Percentiles rank a stretch among this genome's conserved stretches.
phyloP scores from a whole-genome alignment of 2,329 filamentous ascomycete genomes.

The Mycocentrospora acerina region DNA sequence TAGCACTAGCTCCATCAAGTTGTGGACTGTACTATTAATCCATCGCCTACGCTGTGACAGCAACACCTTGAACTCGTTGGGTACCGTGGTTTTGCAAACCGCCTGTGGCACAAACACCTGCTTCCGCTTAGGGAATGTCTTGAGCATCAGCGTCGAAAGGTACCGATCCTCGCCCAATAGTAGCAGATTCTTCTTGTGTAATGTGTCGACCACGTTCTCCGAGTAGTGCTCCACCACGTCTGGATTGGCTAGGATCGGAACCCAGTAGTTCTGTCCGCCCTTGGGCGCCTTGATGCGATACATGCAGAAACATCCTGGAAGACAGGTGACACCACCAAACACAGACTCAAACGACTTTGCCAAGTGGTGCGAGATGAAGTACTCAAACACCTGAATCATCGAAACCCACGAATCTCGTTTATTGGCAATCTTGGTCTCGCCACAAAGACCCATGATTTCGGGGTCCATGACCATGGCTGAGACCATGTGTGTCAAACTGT shows the following conservation, averaged over 20 bases:
- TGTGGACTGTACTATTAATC: conserved; percentile 99
- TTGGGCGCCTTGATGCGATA: conserved; percentile 99
- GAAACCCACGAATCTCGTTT: conserved; percentile 93
- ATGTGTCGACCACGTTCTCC: conserved; percentile 96
- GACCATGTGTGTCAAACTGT: conserved; percentile 97
- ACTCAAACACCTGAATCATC: conserved; percentile 98
- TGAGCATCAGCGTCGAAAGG: conserved; percentile 94
- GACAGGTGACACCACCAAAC: conserved; percentile 97
- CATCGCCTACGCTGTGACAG: conserved; percentile 93
- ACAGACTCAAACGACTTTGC: conserved; percentile 97
- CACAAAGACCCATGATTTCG: conserved; percentile 98
- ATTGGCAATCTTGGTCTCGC: conserved; percentile 99
- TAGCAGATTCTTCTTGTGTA: conserved; percentile 96
- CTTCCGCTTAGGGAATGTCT: conserved; percentile 98
- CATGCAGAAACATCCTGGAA: conserved; percentile 99
- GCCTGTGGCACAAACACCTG: conserved; percentile 98
- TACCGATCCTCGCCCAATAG: conserved; percentile 93
- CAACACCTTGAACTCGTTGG: conserved; percentile 87
- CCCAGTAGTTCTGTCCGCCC: conserved; percentile 98
- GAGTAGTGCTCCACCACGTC: conserved; percentile 99
- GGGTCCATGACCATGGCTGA: conserved; percentile 99
- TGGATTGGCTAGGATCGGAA: conserved; percentile 95
- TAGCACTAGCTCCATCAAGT: conserved; percentile 94
- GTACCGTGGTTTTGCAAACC: conserved; percentile 97
- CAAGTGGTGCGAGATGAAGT: conserved; percentile 97